Conservation (phyloP, 129 eudicot species). For the Dittrichia graveolens region DNA sequence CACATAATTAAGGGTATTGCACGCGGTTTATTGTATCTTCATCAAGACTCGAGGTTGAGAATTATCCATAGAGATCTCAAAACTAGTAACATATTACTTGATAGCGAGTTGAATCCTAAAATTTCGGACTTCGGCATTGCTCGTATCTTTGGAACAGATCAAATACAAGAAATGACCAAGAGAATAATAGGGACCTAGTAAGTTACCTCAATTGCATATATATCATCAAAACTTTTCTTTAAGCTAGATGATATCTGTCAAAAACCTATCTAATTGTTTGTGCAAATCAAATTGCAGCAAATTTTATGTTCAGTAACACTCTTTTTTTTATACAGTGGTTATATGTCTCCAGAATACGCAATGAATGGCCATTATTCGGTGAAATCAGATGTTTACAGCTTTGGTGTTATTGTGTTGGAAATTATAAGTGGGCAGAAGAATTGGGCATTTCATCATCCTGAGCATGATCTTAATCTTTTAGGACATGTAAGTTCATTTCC, state of each 20-base stretch:
- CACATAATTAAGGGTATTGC: conserved; percentile 61
- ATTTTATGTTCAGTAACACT: not conserved
- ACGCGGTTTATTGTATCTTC: conserved; percentile 61
- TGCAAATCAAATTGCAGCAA: not conserved
- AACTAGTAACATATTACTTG: conserved; percentile 64
- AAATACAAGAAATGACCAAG: conserved; percentile 49
- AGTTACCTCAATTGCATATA: conserved; percentile 12
- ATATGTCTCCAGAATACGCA: conserved; percentile 80
- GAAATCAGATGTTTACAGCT: conserved; percentile 65
- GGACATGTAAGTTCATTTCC: conserved; percentile 46
- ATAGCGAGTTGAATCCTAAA: conserved; percentile 55
- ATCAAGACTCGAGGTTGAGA: conserved; percentile 58
- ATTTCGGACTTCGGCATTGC: conserved; percentile 72
- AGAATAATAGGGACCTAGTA: conserved; percentile 58
- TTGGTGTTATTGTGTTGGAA: conserved; percentile 59
- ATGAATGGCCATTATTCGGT: conserved; percentile 53
- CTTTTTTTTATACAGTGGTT: conserved; percentile 45
- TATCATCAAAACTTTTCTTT: too few species aligned
- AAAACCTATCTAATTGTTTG: not conserved
- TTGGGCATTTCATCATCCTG: conserved; percentile 42
- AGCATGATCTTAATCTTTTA: conserved; percentile 41
- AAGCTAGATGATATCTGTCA: too few species aligned
- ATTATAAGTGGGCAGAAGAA: conserved; percentile 55
- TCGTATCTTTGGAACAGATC: conserved; percentile 44
- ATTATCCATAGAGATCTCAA: conserved; percentile 66